Evolutionary conservation across 2,329 filamentous ascomycete genomes (phyloP), one percentile per base, ranked within the genome.

Genomic region (Sphaerulina vaccinii): DNA sequence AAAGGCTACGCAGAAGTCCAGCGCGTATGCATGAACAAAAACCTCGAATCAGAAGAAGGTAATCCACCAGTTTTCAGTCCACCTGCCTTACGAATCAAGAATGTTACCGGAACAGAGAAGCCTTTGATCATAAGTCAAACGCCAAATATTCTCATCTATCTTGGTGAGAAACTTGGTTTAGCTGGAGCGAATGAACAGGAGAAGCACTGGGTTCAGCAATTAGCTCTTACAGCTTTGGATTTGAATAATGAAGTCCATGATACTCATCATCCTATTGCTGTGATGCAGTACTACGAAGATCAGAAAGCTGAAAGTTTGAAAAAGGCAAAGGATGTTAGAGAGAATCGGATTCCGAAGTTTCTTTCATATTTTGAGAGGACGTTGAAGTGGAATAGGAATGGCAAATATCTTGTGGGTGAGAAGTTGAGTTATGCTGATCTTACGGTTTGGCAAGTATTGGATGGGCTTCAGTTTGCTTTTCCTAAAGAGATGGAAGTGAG

Each of bases 191-290:
- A 75, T 47, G 73, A 75, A 44, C 61, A 65, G 2, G 55, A 40
- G 38, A 68, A 79, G 39, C 84, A 79, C 56, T 76, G 79, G 49
- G 73, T 89, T 55, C 83, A 88, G 52, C 76, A 75, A 41, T 76
- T 90, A 22, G 75, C 79, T 0, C 70, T 90, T 52, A 90, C 87
- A 2, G 84, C 86, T 1, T 70, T 91, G 15, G 88, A 92, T 62
- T 69, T 91, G 40, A 81, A 80, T 62, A 83, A 85, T 59, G 88
- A 91, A 71, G 68, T 82, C 1, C 88, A 91, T 65, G 86, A 91
- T 61, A 83, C 81, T 21, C 88, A 92, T 66, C 88, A 92, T 63
- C 88, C 88, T 18, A 52, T 64, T 23, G 60, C 57, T 15, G 55
- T 57, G 23, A 29, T 36, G 51, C 27, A 5, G 1, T 86, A 84